Base-by-base conservation (phyloP, 129 eudicot genomes). In the Pseudognaphalium luteoalbum region DNA sequence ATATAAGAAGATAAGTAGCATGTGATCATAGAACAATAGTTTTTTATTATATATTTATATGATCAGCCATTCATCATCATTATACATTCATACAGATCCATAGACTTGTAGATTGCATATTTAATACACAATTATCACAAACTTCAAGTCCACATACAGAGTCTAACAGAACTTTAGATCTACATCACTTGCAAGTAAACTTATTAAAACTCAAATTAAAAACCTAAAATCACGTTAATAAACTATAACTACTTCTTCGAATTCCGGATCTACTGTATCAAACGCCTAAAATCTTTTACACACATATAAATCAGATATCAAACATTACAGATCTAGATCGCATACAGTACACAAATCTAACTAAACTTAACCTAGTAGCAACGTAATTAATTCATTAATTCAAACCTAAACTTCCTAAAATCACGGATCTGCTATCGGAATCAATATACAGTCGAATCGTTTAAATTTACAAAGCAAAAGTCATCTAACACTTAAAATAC, bases 401-500 rank as follows among this genome's bases (percentile, higher is more conserved):
- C 14, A 47, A 12, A 47, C 17, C 54, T 47, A 14, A 47, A 47
- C 14, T 47, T 47, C 54, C 54, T 47, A 47, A 47, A 47, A 14
- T 47, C n/a, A 47, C 54, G 54, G 54, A 47, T 47, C 54, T 47
- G 3, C n/a, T 47, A 47, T 47, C 54, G 54, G 14, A 41, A 41
- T 41, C 47, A 9, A 14, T 41, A 7, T 12, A 12, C 12, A 47
- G 54, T 47, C 5, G 14, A 47, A 47, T 47, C 54, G n/a, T 12
- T 3, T 17, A 47, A 11, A 47, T 41, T 47, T 6, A 47, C 17
- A 47, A 47, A 47, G n/a, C 54, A 47, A 3, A 47, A 47, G 32
- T 50, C 15, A 44, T 65, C 79, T 75, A 75, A 41, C 7, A 75
- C 47, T 42, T 9, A 50, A 17, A 6, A 64, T 19, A 75, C 21